Percentiles rank a stretch among this genome's conserved stretches.
Conservation (phyloP, 768 basidiomycete genomes). For the Cytidiella melzeri region DNA sequence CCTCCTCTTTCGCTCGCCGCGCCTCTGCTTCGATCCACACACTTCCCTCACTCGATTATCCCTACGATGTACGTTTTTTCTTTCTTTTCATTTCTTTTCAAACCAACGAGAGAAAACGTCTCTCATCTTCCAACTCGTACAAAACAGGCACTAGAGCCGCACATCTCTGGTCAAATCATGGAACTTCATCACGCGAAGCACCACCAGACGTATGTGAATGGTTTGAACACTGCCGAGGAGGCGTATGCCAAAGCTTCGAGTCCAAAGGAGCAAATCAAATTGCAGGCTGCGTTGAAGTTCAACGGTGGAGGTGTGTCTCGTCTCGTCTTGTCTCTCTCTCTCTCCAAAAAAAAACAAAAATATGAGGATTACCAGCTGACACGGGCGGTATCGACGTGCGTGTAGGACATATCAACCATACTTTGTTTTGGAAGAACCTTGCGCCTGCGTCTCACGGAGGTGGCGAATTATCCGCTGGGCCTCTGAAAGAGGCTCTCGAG, state of each 20-base stretch:
- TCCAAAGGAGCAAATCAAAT: constrained; percentile 68
- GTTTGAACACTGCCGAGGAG: constrained; percentile 89
- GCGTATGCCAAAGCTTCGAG: constrained; percentile 61
- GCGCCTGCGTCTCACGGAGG: constrained; percentile 63
- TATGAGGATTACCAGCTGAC: no score
- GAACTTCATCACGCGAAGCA: constrained; percentile 88
- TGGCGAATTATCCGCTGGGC: constrained; percentile 57
- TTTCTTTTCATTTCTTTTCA: no score
- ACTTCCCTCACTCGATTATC: constrained; percentile 74
- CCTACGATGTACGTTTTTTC: constrained; percentile 54
- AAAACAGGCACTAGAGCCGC: constrained; percentile 92
- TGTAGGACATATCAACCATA: constrained; percentile 87
- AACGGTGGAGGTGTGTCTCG: constrained; percentile 78
- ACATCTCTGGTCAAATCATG: constrained; percentile 92
- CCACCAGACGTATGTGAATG: constrained; percentile 90
- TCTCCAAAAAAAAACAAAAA: no score
- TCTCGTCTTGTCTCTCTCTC: no score
- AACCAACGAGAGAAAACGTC: constrained; percentile 51
- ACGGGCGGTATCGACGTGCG: not conserved
- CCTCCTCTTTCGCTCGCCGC: constrained; percentile 28
- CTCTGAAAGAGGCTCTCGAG: constrained; percentile 70
- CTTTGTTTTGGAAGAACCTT: constrained; percentile 97
- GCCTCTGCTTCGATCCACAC: constrained; percentile 53
- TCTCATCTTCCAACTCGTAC: no score
- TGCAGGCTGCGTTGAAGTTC: constrained; percentile 93